Base-by-base conservation (phyloP, 1,139 yeast species). In the Pichia sp. region DNA sequence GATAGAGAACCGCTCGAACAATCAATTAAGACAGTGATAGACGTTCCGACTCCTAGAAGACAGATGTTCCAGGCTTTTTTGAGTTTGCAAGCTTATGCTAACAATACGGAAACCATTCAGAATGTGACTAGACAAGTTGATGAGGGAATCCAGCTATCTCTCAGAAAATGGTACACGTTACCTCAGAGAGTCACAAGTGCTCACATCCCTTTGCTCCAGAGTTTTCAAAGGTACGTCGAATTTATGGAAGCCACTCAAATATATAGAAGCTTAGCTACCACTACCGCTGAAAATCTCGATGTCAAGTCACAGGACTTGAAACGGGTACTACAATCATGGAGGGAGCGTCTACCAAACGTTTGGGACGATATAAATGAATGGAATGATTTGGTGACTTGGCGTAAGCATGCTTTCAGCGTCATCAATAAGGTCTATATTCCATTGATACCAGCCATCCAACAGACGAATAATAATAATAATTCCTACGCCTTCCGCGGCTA, bases 311-410 rank as follows among this genome's bases (percentile, higher is more conserved):
- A 86, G 59, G 98, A 91, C 53, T 70, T 93, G 47, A 91, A 91
- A 62, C 74, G 97, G 40, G 96, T 91, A 1, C 63, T 93, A 35
- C 96, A 87, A 55, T 95, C 96, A 1, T 93, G 99, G 99, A 72
- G 98, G 54, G 98, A 91, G 56, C 77, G 99, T 47, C 65, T 93
- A 37, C 99, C 99, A 10, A 93, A 93, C 51, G 67, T 77, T 12
- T 91, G 96, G 96, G 99, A 93, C 61, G 98, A 93, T 56, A 88
- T 93, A 50, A 88, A 86, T 56, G 74, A 88, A 45, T 93, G 99
- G 99, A 88, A 94, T 49, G 99, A 93, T 55, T 66, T 93, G 45
- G 95, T 91, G 8, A 88, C 98, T 1, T 93, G 98, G 97, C 73
- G 99, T 54, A 96, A 91, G 59, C 97, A 91, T 60, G 96, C 96